phyloP scores from a whole-genome alignment of 1,284 basidiomycete genomes.

The Naganishia sp. region DNA sequence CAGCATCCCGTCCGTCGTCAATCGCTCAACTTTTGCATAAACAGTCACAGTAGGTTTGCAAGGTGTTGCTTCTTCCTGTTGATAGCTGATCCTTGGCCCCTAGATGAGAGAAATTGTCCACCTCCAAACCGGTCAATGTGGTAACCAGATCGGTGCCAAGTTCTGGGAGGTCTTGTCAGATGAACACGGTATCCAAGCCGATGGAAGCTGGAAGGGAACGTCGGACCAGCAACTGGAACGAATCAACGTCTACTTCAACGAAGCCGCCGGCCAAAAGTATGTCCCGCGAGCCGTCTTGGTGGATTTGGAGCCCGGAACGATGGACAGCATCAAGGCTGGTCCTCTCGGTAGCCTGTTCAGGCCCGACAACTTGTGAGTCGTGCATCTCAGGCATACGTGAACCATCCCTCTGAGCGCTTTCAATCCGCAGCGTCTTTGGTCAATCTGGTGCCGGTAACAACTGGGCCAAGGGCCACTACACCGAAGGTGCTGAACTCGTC shows the following conservation, averaged over 20 bases:
- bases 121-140: constrained; percentile 94
- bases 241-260: constrained; percentile 95
- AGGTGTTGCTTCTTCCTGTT: neutral
- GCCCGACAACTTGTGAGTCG: constrained; percentile 61
- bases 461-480: constrained; percentile 62
- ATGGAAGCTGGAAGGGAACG: constrained; percentile 75
- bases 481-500: constrained; percentile 60
- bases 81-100: neutral
- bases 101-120: constrained; percentile 61
- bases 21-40: constrained; percentile 12
- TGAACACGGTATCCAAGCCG: constrained; percentile 89
- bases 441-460: constrained; percentile 71
- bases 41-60: constrained; percentile 12
- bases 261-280: constrained; percentile 87
- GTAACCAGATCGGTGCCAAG: constrained; percentile 83
- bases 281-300: constrained; percentile 93
- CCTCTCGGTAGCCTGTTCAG: constrained; percentile 59
- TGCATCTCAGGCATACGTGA: neutral
- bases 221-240: constrained; percentile 96
- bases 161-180: constrained; percentile 67
- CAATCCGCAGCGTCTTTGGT: constrained; percentile 54
- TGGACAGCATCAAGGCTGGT: constrained; percentile 85
- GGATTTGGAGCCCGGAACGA: constrained; percentile 94
- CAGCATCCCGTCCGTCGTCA: neutral
- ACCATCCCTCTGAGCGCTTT: constrained; percentile 22